phyloP scores from a whole-genome alignment of 306 rosid species.

The Arachis stenosperma region DNA sequence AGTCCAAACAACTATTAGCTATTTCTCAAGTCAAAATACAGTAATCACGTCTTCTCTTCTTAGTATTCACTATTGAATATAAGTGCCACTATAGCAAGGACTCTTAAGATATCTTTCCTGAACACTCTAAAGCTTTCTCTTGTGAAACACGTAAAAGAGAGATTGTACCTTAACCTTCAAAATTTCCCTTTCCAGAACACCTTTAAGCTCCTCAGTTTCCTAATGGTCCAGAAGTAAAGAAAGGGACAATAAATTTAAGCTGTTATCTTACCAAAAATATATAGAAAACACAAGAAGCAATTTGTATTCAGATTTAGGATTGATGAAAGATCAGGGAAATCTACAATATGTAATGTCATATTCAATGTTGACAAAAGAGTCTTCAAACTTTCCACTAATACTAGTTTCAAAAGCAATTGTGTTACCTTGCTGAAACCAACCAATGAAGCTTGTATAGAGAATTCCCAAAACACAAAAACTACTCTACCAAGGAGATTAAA shows the following conservation, averaged over 20 bases:
- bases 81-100: constrained; percentile 13
- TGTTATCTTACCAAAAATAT: constrained; percentile 18
- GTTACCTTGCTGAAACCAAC: constrained; percentile 4
- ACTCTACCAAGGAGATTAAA: constrained; percentile 4
- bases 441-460: not conserved
- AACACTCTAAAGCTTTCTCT: constrained; percentile 1
- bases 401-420: constrained; percentile 7
- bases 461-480: not conserved
- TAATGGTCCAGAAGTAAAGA: constrained; percentile 43
- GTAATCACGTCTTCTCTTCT: constrained; percentile 12
- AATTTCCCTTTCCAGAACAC: constrained; percentile 73
- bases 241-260: constrained; percentile 30
- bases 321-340: not conserved
- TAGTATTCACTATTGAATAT: constrained; percentile 12
- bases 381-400: constrained; percentile 10
- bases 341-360: constrained; percentile 2
- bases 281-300: constrained; percentile 9
- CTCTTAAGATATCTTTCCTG: constrained; percentile 24
- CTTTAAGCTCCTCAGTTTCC: constrained; percentile 96
- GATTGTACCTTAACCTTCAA: constrained; percentile 64
- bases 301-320: not conserved
- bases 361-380: constrained; percentile 5
- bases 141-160: constrained; percentile 30
- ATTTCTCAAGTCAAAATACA: constrained; percentile 1
- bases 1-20: constrained; percentile 16